A percentile compares a stretch with the other conserved stretches of the same genome.
These are phyloP conservation scores for Ophiostoma angusticollis DNA, from an alignment of 2,329 filamentous ascomycete genomes.

Conservation along the genomic window DNA sequence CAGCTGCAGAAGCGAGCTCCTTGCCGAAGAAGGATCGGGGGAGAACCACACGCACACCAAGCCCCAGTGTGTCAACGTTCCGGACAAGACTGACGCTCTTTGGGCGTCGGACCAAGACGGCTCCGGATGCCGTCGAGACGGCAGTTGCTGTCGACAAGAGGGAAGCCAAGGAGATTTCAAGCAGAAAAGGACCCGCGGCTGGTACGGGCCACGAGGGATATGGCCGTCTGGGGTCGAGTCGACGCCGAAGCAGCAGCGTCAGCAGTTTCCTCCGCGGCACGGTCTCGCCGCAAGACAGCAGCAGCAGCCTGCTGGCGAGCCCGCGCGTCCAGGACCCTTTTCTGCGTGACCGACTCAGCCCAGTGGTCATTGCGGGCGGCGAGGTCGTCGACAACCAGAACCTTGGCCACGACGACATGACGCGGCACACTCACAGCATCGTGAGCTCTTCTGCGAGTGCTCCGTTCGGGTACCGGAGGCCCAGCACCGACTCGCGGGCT, in stretches of 20 bases:
- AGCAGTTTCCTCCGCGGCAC: slow-evolving; percentile 33
- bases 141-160: slow-evolving; percentile 37
- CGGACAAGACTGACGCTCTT: slow-evolving; percentile 66
- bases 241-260: slow-evolving; percentile 51
- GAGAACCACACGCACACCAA: slow-evolving; percentile 32
- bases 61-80: slow-evolving; percentile 44
- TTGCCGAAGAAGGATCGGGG: not conserved
- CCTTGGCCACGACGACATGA: slow-evolving; percentile 32
- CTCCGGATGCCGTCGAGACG: slow-evolving; percentile 35
- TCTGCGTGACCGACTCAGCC: slow-evolving; percentile 48
- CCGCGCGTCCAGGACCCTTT: slow-evolving; percentile 40
- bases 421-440: slow-evolving; percentile 36
- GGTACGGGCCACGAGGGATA: slow-evolving; percentile 93
- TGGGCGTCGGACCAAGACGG: slow-evolving; percentile 55
- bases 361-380: slow-evolving; percentile 53
- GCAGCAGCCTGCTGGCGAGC: too few species aligned
- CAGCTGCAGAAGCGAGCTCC: too few species aligned
- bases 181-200: slow-evolving; percentile 68
- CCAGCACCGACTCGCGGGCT: slow-evolving; percentile 29
- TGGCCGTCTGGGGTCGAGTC: slow-evolving; percentile 47
- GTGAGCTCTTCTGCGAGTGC: slow-evolving; percentile 24
- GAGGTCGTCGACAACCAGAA: slow-evolving; percentile 50
- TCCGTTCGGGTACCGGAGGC: slow-evolving; percentile 17
- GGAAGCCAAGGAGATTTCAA: slow-evolving; percentile 44
- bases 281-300: slow-evolving; percentile 39